A percentile compares a stretch with the other conserved stretches of the same genome.
These are phyloP conservation scores for Halophytophthora batemanensis DNA, from an alignment of 352 stramenopile species.

Conservation along the genomic window DNA sequence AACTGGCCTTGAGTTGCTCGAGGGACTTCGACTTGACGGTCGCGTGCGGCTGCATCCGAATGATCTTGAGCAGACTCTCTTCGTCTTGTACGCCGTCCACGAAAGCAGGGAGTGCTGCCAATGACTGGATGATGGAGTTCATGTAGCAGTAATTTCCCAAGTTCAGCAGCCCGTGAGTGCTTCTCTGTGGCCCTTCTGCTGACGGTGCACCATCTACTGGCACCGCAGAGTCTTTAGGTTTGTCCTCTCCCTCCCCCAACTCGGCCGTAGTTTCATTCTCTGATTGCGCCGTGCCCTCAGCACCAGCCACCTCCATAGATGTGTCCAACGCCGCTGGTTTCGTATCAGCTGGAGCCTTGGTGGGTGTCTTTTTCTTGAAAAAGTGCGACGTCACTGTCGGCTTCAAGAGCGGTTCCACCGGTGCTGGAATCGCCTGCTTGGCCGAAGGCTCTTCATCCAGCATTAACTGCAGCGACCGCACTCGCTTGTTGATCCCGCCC, in stretches of 20 bases:
- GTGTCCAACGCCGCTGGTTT: constrained; percentile 20
- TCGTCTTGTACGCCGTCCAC: constrained; percentile 42
- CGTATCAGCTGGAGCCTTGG: constrained; percentile 1
- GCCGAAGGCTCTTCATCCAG: constrained; percentile 52
- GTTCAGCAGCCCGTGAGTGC: constrained; percentile 91
- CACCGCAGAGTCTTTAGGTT: constrained; percentile 1
- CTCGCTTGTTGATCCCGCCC: constrained; percentile 59
- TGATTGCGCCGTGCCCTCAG: constrained; percentile 12
- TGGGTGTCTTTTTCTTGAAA: constrained; percentile 30
- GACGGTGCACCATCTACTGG: constrained; percentile 1
- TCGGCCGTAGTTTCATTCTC: constrained; percentile 7
- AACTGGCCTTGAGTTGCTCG: constrained; percentile 41
- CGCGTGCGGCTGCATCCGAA: constrained; percentile 42
- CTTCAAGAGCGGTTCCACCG: constrained; percentile 11
- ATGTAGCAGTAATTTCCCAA: constrained; percentile 93
- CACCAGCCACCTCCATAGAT: constrained; percentile 23
- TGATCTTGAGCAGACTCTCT: constrained; percentile 54
- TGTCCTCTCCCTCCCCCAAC: no score
- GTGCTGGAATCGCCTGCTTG: constrained; percentile 29
- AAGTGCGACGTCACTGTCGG: constrained; percentile 42
- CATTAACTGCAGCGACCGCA: constrained; percentile 73
- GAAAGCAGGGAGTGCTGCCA: constrained; percentile 74
- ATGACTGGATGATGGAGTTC: constrained; percentile 91
- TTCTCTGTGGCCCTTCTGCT: constrained; percentile 26
- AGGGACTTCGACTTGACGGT: constrained; percentile 30